Base-by-base conservation (phyloP, 225 moss, liverwort and hornwort genomes). In the Marchantia paleacea region DNA sequence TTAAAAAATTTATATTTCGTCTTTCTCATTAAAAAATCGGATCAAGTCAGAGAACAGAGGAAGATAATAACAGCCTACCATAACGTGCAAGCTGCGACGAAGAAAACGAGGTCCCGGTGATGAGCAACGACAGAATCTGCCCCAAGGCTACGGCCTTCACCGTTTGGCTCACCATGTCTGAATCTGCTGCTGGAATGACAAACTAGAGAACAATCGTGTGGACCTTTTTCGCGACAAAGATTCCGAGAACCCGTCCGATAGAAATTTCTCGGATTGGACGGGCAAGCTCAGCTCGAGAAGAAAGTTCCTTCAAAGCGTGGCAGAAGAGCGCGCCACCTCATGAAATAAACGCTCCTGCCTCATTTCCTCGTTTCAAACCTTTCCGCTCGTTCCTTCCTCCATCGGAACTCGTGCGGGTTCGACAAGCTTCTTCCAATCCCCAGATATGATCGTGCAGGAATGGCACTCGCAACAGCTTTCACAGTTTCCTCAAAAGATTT, bases 91-190 rank as follows among this genome's bases (percentile, higher is more conserved):
- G 90, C 48, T 91, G 67, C 30, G 93, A 83, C 0, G 99, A 89
- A 0, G 99, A 90, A n/a, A 99, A 91, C 18, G 91, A 91, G 11
- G 90, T 91, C 76, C 88, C 88, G 18, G 91, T 91, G 70, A 92
- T 77, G 13, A 95, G 80, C 60, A 99, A 54, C 47, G 92, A 93
- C 2, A 99, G 77, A 12, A 90, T 39, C 84, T 99, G 95, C 4
- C 97, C 97, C 19, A 99, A 39, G 0, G 80, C 91, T 22, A 91
- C 82, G 18, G 93, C 91, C 61, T 88, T 90, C 69, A 86, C 10
- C 8, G 80, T 90, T 15, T 84, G 53, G 11, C 15, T 24, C 62
- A 84, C 80, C 60, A 83, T 75, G 55, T 70, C 78, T 62, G 63
- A 87, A 25, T 31, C 62, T 61, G 80, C 81, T 52, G 77, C 61